A percentile compares a stretch with the other conserved stretches of the same genome.
These are phyloP conservation scores for Kalaharituber pfeilii DNA, from an alignment of 2,329 filamentous ascomycete species.

Conservation along the genomic window DNA sequence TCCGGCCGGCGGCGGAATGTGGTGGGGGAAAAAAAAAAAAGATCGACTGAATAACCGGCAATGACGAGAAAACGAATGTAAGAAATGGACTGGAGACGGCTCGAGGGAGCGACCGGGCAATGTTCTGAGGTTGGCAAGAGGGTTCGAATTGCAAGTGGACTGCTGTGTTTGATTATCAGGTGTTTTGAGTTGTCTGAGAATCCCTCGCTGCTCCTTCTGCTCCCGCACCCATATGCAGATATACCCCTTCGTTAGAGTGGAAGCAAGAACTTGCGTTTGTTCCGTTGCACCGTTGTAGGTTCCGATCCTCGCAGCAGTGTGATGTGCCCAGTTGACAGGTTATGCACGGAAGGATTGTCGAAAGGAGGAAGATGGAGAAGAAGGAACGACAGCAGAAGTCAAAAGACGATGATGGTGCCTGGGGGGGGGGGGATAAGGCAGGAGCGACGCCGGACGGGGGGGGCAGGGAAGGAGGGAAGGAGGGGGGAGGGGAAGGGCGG, in stretches of 20 bases:
- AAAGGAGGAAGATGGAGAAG: neutral
- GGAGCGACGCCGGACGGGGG: neutral
- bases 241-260: neutral
- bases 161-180: neutral
- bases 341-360: neutral
- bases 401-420: neutral
- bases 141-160: neutral
- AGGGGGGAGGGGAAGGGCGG: neutral
- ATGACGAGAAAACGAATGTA: neutral
- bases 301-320: neutral
- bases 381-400: neutral
- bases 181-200: neutral
- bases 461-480: neutral
- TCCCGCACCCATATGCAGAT: neutral
- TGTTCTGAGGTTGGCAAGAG: neutral
- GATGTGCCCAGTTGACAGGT: neutral
- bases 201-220: neutral
- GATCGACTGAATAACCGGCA: slow-evolving; percentile 13
- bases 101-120: neutral
- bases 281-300: neutral
- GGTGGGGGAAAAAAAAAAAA: slow-evolving; percentile 3
- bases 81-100: neutral
- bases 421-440: neutral
- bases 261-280: neutral
- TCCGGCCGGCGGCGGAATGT: neutral